phyloP scores from a whole-genome alignment of 2,329 filamentous ascomycete genomes.

The Monilinia fructicola region DNA sequence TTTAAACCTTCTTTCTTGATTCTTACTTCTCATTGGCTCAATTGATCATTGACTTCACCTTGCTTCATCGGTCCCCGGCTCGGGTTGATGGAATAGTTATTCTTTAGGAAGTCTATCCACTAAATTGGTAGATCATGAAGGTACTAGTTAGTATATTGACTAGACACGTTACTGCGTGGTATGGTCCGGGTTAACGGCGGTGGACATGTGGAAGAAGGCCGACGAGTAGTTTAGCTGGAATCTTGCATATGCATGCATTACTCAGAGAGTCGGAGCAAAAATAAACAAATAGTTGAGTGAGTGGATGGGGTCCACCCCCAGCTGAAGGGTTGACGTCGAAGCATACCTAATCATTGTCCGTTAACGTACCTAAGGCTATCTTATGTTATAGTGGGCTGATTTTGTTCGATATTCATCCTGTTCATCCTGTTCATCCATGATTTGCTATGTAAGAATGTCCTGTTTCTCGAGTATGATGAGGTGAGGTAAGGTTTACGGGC shows the following conservation, averaged over 20 bases:
- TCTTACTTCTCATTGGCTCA: background rate
- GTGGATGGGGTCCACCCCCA: background rate
- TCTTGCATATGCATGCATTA: background rate
- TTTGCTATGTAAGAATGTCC: too few relatives aligned
- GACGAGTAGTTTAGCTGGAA: background rate
- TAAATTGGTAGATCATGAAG: background rate
- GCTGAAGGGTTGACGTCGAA: background rate
- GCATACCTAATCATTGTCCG: background rate
- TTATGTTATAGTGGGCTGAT: too few relatives aligned
- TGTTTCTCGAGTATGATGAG: too few relatives aligned
- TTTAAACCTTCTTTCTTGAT: background rate
- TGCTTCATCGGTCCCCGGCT: background rate
- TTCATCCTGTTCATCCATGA: too few relatives aligned
- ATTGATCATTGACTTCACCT: background rate
- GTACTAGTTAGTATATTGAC: background rate
- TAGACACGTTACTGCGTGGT: background rate
- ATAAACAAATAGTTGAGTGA: background rate
- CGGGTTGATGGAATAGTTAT: background rate
- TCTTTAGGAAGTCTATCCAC: background rate
- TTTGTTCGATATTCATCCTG: too few relatives aligned
- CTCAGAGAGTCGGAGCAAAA: background rate
- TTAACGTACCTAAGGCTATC: too few relatives aligned
- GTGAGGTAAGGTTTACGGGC: too few relatives aligned
- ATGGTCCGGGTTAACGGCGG: constrained; percentile 4
- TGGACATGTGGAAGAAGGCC: background rate